These are phyloP conservation scores for Mycosphaerelloides madeirae DNA, from an alignment of 2,329 filamentous ascomycete species.

Conservation along the genomic window DNA sequence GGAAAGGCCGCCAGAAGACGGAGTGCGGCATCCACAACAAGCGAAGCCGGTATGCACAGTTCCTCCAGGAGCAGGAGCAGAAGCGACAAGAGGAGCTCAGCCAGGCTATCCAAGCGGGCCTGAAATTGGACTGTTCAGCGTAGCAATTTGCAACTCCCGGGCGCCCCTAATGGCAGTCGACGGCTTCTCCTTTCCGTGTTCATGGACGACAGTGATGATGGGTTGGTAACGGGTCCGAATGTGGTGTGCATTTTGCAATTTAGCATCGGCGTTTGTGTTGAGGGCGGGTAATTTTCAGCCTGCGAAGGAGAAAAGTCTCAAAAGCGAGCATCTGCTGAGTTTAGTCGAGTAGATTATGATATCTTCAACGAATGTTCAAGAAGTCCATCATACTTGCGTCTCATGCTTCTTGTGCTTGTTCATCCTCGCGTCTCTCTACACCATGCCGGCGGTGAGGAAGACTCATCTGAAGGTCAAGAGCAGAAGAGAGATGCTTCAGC, in stretches of 20 bases:
- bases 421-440: too few relatives aligned
- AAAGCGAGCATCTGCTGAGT: constrained; percentile 6
- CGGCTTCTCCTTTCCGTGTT: background rate
- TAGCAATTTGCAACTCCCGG: constrained; percentile 3
- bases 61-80: constrained; percentile 66
- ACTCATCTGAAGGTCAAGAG: too few relatives aligned
- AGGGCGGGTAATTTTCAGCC: background rate
- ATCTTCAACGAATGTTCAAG: constrained; percentile 1
- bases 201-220: constrained; percentile 5
- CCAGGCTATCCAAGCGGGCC: constrained; percentile 32
- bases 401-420: too few relatives aligned
- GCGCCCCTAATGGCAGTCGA: background rate
- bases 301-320: background rate
- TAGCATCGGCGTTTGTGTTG: constrained; percentile 7
- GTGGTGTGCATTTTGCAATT: constrained; percentile 1
- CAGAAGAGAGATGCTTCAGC: too few relatives aligned
- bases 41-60: constrained; percentile 86
- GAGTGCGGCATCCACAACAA: constrained; percentile 99
- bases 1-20: constrained; percentile 94
- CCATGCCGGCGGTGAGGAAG: too few relatives aligned
- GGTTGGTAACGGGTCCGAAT: constrained; percentile 1
- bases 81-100: constrained; percentile 57
- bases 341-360: background rate
- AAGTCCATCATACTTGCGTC: background rate
- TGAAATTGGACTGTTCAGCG: constrained; percentile 26